These are phyloP conservation scores for Gaeumannomyces sp. DNA, from an alignment of 2,329 filamentous ascomycete genomes.

Conservation along the genomic window DNA sequence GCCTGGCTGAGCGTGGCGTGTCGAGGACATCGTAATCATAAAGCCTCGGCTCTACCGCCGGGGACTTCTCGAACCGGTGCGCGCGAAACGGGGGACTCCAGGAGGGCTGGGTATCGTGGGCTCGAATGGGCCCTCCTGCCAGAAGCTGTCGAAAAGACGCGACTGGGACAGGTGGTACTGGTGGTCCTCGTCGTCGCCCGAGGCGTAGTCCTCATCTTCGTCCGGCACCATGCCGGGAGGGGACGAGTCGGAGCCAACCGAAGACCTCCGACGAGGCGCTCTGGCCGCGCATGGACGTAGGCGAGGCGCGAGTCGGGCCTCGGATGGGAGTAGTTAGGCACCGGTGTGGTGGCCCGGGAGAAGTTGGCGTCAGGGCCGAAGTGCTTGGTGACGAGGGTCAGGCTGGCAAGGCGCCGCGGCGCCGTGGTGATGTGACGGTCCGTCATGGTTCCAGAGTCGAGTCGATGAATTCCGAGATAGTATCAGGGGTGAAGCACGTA, in stretches of 20 bases:
- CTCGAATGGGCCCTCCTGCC: constrained; percentile 7
- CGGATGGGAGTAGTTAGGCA: constrained; percentile 9
- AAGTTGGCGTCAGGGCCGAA: constrained; percentile 1
- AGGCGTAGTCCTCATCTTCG: constrained; percentile 3
- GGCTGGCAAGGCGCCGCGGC: constrained; percentile 8
- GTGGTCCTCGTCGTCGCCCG: constrained; percentile 5
- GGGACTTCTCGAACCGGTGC: not conserved
- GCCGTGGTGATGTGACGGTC: not conserved
- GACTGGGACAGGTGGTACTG: constrained; percentile 9
- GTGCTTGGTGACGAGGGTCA: constrained; percentile 9
- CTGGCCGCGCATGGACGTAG: constrained; percentile 2
- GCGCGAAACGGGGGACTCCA: constrained; percentile 5
- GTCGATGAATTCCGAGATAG: not conserved
- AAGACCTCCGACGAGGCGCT: constrained; percentile 7
- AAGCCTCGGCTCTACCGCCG: not conserved
- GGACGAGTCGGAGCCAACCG: constrained; percentile 8
- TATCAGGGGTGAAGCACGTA: not conserved
- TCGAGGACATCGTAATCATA: not conserved
- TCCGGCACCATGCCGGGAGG: constrained; percentile 7
- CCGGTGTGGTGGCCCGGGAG: not conserved
- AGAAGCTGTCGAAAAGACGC: constrained; percentile 8
- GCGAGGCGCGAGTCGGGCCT: not conserved
- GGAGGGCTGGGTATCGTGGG: constrained; percentile 8
- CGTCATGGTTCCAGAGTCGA: not conserved
- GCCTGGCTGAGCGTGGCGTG: not conserved